phyloP scores from a whole-genome alignment of 495 filamentous ascomycete species.

The Neurospora cerealis region DNA sequence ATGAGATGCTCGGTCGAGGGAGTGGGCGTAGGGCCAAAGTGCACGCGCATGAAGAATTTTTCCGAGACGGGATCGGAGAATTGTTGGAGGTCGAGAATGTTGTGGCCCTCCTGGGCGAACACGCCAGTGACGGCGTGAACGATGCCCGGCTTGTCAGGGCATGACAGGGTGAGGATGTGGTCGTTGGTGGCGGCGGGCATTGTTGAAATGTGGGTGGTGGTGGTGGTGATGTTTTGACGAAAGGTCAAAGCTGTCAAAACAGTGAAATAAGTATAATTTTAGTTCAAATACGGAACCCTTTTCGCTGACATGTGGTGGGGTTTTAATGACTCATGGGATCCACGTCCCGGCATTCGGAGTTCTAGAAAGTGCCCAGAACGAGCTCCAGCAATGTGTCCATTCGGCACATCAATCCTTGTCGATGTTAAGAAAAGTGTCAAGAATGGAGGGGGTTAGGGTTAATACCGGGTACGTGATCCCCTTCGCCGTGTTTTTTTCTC shows the following conservation, averaged over 20 bases:
- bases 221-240: not conserved
- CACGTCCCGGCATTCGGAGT: not conserved
- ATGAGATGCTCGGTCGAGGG: conserved; percentile 34
- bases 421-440: not conserved
- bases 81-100: conserved; percentile 66
- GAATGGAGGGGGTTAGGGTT: not conserved
- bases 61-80: conserved; percentile 55
- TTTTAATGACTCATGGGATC: not conserved
- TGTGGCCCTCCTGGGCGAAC: conserved; percentile 54
- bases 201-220: conserved; percentile 13
- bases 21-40: conserved; percentile 45
- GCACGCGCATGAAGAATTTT: conserved; percentile 72
- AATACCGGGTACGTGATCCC: not conserved
- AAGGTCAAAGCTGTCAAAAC: not conserved
- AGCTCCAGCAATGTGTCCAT: not conserved
- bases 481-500: not conserved
- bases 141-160: conserved; percentile 65
- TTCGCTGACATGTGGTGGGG: not conserved
- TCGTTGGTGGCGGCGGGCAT: conserved; percentile 26
- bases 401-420: not conserved
- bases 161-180: conserved; percentile 65
- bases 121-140: conserved; percentile 67
- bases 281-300: not conserved
- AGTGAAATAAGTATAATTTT: not conserved
- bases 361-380: not conserved